phyloP scores from a whole-genome alignment of 2,329 filamentous ascomycete genomes.

The Daldinia sp. region DNA sequence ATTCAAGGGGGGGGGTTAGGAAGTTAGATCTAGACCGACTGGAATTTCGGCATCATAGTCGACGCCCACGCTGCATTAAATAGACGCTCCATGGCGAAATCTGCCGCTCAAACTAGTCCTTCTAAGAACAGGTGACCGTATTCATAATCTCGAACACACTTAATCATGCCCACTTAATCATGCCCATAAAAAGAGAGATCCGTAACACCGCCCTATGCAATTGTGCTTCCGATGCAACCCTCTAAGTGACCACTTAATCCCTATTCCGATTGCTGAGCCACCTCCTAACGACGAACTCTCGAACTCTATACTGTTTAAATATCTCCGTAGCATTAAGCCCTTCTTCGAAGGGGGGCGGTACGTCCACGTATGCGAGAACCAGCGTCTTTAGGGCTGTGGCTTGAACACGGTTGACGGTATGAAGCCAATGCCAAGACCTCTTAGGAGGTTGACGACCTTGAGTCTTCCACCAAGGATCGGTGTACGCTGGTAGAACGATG shows the following conservation, averaged over 20 bases:
- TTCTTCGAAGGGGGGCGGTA: slow-evolving; percentile 72
- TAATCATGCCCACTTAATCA: not conserved
- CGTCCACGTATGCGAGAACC: slow-evolving; percentile 88
- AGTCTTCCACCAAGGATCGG: slow-evolving; percentile 74
- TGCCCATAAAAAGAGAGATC: not conserved
- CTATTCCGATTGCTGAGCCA: slow-evolving; percentile 85
- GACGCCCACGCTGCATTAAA: not conserved
- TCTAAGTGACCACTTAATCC: slow-evolving; percentile 27
- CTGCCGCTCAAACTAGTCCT: not conserved
- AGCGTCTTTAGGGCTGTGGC: slow-evolving; percentile 90
- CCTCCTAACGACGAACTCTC: slow-evolving; percentile 81
- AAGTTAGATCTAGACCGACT: not conserved
- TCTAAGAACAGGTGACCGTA: not conserved
- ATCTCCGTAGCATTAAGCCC: slow-evolving; percentile 67
- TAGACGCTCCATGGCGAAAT: not conserved
- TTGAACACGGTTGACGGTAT: slow-evolving; percentile 88
- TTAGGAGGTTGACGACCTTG: slow-evolving; percentile 58
- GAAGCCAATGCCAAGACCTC: slow-evolving; percentile 81
- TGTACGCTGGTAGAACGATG: slow-evolving; percentile 84
- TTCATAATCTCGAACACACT: not conserved
- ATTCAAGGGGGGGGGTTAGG: too few relatives aligned
- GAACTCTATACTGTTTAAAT: slow-evolving; percentile 75
- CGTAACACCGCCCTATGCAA: slow-evolving; percentile 28
- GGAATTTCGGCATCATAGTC: not conserved
- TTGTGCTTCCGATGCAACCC: slow-evolving; percentile 7